A percentile compares a stretch with the other conserved stretches of the same genome.
Evolutionary conservation across 257 asterid species (phyloP).

Genomic region (Buddleja alternifolia): DNA sequence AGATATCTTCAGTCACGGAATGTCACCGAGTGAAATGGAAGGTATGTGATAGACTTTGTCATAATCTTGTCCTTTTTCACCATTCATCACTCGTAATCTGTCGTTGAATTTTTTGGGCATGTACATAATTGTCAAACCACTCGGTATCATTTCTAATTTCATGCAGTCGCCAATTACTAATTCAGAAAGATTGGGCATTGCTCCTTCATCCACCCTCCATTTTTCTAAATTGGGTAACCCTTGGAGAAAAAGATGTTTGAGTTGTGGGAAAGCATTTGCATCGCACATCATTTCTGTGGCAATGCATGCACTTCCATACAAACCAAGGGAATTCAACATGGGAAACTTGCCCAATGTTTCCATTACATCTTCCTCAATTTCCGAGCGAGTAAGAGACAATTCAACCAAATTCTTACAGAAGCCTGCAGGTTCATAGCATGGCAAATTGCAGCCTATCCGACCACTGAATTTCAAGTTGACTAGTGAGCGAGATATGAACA

Average conservation of each 20-base stretch:
- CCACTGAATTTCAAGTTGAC: accelerated
- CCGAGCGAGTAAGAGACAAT: neutral
- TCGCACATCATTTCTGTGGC: slow-evolving; percentile 8
- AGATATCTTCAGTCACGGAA: no score
- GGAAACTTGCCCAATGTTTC: no score
- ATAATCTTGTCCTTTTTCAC: no score
- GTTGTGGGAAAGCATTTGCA: slow-evolving; percentile 22
- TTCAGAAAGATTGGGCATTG: slow-evolving; percentile 24
- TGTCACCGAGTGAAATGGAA: no score
- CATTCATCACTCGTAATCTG: neutral
- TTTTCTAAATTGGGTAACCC: neutral
- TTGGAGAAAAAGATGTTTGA: neutral
- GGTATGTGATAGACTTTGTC: no score
- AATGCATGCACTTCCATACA: neutral
- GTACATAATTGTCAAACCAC: neutral
- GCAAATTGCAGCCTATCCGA: neutral
- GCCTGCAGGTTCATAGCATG: slow-evolving; percentile 1
- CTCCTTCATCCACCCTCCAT: slow-evolving; percentile 29
- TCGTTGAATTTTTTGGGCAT: neutral
- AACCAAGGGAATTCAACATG: neutral
- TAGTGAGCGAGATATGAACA: neutral
- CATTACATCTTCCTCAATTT: no score
- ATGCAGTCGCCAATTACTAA: neutral
- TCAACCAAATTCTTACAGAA: neutral
- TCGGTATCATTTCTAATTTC: slow-evolving; percentile 15